Evolutionary conservation across 164 flowering plant species (phyloP), one percentile per base, ranked within the genome.

Genomic region (Vitis riparia): DNA sequence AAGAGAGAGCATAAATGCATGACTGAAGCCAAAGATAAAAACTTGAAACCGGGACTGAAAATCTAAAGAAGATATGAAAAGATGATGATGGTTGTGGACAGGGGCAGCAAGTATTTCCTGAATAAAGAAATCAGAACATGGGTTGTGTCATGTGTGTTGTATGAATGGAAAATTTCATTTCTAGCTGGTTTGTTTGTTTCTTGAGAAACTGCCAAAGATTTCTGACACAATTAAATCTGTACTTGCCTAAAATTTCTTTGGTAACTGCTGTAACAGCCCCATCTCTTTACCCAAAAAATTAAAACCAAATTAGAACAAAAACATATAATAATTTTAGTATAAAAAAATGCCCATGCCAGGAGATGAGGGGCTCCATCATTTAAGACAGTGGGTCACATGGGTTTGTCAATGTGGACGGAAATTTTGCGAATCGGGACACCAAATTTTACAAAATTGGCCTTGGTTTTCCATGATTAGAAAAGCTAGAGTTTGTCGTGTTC

Each of bases 311-410:
- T 37, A 3, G 44, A 37, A 37, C 44, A 37, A 37, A 37, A 37
- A 37, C 44, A 37, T 37, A 37, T 6, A 37, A 37, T 37, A 37
- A 37, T 37, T 37, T 37, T 37, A 37, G 44, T 6, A 37, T 37
- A 37, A 10, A 30, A 44, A 51, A 30, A 12, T 48, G 27, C 15
- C 27, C 27, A 23, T 23, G 27, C 27, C 27, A 23, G 66, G 78
- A 59, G 50, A 57, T 51, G 67, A 37, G 44, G 50, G 60, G 32
- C 50, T 77, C 73, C 78, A 79, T 79, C 64, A 79, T 81, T 73
- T 67, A 74, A 10, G 70, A 57, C 44, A 74, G 71, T 73, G 74
- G 79, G 76, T 56, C 79, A 84, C 87, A 82, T 84, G 87, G 66
- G 29, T 10, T 67, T 81, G 84, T 71, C 80, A 3, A 37, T 37